A percentile compares a stretch with the other conserved stretches of the same genome.
Evolutionary conservation across 2,329 filamentous ascomycete species (phyloP).

Genomic region (Colletotrichum sp.): DNA sequence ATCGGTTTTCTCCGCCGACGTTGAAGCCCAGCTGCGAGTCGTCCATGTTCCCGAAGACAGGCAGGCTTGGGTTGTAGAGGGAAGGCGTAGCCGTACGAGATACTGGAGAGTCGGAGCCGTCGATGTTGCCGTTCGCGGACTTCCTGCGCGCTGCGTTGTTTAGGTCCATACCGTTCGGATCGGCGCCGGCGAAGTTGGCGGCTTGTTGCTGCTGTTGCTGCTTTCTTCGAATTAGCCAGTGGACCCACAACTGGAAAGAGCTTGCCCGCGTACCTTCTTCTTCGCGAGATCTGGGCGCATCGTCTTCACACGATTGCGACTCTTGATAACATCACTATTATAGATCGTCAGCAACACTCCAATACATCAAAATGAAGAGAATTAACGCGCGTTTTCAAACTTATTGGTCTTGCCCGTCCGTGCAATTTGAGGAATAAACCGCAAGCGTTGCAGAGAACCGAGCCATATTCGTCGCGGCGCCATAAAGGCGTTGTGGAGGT

Average conservation of each 20-base stretch:
- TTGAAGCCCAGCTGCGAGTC: constrained; percentile 67
- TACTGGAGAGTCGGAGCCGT: constrained; percentile 78
- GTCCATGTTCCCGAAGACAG: constrained; percentile 80
- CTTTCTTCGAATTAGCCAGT: constrained; percentile 24
- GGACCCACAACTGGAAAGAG: not conserved
- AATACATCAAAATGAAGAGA: not conserved
- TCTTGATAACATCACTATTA: constrained; percentile 88
- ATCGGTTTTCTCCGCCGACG: constrained; percentile 58
- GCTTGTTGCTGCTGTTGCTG: constrained; percentile 39
- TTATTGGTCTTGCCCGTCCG: constrained; percentile 45
- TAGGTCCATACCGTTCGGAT: constrained; percentile 66
- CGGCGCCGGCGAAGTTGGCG: constrained; percentile 44
- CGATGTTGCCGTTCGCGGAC: constrained; percentile 72
- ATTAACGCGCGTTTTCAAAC: not conserved
- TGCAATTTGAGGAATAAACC: constrained; percentile 97
- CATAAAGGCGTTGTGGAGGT: constrained; percentile 96
- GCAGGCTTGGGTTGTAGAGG: constrained; percentile 76
- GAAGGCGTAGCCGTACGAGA: constrained; percentile 81
- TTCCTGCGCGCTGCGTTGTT: constrained; percentile 64
- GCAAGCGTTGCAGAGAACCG: constrained; percentile 97
- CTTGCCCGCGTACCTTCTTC: constrained; percentile 70
- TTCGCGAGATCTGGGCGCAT: constrained; percentile 78
- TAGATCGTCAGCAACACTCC: not conserved
- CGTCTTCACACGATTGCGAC: constrained; percentile 96
- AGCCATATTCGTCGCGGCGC: constrained; percentile 94